Base-by-base conservation (phyloP, 129 eudicot genomes). In the Centrapalus pauciflorus region DNA sequence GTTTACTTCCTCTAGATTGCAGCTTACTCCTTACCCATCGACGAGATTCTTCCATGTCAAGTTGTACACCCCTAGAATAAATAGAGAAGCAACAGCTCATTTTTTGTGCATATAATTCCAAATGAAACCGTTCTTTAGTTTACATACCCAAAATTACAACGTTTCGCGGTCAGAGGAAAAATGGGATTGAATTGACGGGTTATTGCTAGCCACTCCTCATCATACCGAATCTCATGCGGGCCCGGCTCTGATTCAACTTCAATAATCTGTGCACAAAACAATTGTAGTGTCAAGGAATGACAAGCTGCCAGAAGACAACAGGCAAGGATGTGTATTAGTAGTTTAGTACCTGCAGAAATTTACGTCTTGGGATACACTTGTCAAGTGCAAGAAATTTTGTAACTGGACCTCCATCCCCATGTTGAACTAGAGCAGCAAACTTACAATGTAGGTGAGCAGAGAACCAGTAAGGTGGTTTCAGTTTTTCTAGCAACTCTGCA, bases 151-250 rank as follows among this genome's bases (percentile, higher is more conserved):
- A 81, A 86, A 80, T 84, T 71, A 30, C 83, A 79, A 51, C 64
- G 82, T 52, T 41, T 76, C 55, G 52, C 49, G 26, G 88, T 86
- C 21, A 80, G 52, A 48, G 99, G 99, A 54, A 89, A 69, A 55
- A 81, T 50, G 11, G 92, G 74, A 65, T 93, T 82, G 46, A 73
- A 89, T 43, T 66, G 77, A 66, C 80, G 77, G 4, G 99, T 89
- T 46, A 89, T 89, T 26, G 99, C 95, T 55, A 93, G 81, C 99
- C 99, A 93, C 81, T 93, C 99, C 80, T 93, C 99, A 73, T 93
- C 99, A 67, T 83, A 89, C 29, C 78, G 86, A 55, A 93, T 75
- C 56, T 84, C 92, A 70, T 75, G 46, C 0, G 99, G 95, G 17
- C 96, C 95, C 6, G 88, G 79, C 45, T 66, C 90, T 7, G 96